Conservation (phyloP, 495 filamentous ascomycete genomes). For the Chaetomidium leptoderma region DNA sequence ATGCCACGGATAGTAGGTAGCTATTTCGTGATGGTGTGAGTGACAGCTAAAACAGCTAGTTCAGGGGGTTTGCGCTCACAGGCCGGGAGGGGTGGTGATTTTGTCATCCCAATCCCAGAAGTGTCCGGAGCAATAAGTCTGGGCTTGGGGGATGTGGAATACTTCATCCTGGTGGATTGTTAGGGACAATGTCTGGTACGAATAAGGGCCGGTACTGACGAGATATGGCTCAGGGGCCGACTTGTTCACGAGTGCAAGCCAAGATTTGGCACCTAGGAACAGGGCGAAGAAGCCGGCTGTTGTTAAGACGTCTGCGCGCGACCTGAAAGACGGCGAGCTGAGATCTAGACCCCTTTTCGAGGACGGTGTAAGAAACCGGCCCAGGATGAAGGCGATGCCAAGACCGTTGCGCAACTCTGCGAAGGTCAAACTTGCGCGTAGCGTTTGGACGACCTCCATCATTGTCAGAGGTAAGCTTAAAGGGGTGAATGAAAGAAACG, state of each 20-base stretch:
- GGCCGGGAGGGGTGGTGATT: constrained; percentile 89
- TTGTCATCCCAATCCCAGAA: constrained; percentile 88
- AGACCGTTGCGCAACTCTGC: constrained; percentile 20
- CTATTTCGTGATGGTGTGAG: constrained; percentile 29
- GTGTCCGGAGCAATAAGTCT: constrained; percentile 71
- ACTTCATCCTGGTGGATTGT: constrained; percentile 68
- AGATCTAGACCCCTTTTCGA: too few relatives aligned
- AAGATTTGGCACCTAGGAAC: constrained; percentile 19
- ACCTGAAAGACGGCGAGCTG: too few relatives aligned
- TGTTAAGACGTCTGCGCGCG: background rate
- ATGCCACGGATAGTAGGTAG: constrained; percentile 52
- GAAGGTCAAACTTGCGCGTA: constrained; percentile 5
- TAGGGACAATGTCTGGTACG: background rate
- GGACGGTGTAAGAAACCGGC: background rate
- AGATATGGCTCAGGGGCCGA: constrained; percentile 77
- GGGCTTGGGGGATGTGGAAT: constrained; percentile 91
- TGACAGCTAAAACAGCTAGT: background rate
- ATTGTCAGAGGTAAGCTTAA: background rate
- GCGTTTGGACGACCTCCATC: constrained; percentile 19
- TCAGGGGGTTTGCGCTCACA: constrained; percentile 47
- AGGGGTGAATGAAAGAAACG: background rate
- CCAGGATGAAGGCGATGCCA: constrained; percentile 9
- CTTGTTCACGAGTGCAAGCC: constrained; percentile 41
- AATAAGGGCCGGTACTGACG: constrained; percentile 38
- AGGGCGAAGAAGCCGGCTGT: constrained; percentile 15